Evolutionary conservation across 148 eudicot species (phyloP).

Genomic region (Rhododendron griersonianum): DNA sequence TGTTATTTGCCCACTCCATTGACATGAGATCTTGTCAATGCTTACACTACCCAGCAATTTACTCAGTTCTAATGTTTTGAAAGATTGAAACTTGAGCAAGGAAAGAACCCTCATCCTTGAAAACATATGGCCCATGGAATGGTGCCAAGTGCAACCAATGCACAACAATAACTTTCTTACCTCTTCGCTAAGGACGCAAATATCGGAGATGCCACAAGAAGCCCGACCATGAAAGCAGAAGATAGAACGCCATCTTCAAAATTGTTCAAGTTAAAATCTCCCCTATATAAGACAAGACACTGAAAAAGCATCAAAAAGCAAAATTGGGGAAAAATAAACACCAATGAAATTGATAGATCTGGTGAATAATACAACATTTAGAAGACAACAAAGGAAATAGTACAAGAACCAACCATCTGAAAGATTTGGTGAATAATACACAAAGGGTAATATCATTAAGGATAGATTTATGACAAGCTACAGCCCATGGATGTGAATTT

Average conservation of each 20-base stretch:
- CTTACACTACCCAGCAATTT: neutral
- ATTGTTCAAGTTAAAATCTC: constrained; percentile 62
- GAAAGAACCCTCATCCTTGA: neutral
- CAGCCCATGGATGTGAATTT: neutral
- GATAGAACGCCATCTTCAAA: constrained; percentile 89
- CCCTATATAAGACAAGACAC: constrained; percentile 39
- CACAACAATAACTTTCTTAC: constrained; percentile 22
- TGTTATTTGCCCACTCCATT: neutral
- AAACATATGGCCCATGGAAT: neutral
- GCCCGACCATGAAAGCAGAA: constrained; percentile 99
- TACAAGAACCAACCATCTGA: neutral
- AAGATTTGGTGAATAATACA: neutral
- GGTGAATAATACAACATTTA: neutral
- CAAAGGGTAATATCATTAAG: neutral
- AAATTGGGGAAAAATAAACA: neutral
- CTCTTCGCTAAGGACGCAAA: constrained; percentile 86
- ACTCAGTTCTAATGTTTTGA: neutral
- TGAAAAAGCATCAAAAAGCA: neutral
- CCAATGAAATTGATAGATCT: neutral
- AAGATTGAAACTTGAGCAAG: constrained; percentile 2
- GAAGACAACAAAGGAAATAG: neutral
- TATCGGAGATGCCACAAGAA: constrained; percentile 84
- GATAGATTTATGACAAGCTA: neutral
- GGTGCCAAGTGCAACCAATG: neutral
- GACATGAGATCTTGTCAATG: neutral